Evolutionary conservation across 768 basidiomycete species (phyloP), one percentile per base, ranked within the genome.

Genomic region (Amanita subjunquillea): DNA sequence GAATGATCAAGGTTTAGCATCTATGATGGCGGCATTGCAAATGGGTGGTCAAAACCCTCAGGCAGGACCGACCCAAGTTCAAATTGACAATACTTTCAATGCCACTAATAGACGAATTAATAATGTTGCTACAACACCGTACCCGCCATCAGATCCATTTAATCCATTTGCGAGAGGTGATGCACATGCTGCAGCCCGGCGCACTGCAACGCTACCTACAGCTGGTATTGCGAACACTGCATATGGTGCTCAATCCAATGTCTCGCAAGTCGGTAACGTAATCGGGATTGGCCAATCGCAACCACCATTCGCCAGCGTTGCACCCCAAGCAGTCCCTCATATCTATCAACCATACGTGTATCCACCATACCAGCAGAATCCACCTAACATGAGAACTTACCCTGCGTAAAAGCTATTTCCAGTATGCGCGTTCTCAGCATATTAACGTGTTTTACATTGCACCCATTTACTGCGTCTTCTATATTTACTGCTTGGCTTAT

Each of bases 11-110:
- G 85, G 87, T 15, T 69, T 92, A 50, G 89, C 89, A 46, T 90
- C 88, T 10, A 91, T 92, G 87, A 91, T 92, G 88, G 90, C 89
- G 30, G 85, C 90, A 15, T 69, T 91, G 57, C 90, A 91, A 67
- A 89, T 91, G 87, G 89, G 87, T 57, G 88, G 86, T 20, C 87
- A 89, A 65, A 91, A 88, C 56, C 82, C 86, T 15, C 86, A 90
- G 62, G 82, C 86, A 32, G 87, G 81, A 9, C 87, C 83, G 27
- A 76, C 83, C 48, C 83, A 83, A 60, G 70, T 88, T 29, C 82
- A 86, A 48, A 78, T 83, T 51, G 87, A 91, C 55, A 75, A 73
- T 43, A 64, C 68, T 29, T 56, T 64, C 23, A 53, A 48, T 37
- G 52, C 71, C 68, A 49, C 67, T 51, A 57, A 60, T 12, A 68